phyloP scores from a whole-genome alignment of 345 rosid species.

The Citrus sp. region DNA sequence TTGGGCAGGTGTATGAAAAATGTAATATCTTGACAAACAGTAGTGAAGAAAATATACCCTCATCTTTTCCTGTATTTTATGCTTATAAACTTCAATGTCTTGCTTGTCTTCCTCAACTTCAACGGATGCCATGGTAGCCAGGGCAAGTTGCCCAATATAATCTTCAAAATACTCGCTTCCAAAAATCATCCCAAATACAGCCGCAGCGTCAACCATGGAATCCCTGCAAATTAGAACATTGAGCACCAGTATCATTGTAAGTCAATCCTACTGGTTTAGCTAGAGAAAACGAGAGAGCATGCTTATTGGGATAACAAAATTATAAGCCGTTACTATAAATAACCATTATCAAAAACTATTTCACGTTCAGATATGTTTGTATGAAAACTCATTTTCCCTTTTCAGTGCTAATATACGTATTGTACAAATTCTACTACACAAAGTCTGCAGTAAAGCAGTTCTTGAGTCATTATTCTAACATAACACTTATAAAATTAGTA shows the following conservation, averaged over 20 bases:
- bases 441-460: not conserved
- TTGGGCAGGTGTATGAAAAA: not conserved
- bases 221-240: conserved; percentile 44
- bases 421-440: not conserved
- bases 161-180: conserved; percentile 93
- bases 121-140: conserved; percentile 56
- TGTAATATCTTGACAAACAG: not conserved
- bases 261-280: not conserved
- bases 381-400: not conserved
- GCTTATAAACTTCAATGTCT: conserved; percentile 45
- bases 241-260: not conserved
- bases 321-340: not conserved
- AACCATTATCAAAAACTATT: not conserved
- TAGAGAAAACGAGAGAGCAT: not conserved
- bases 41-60: conserved; percentile 34
- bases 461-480: not conserved
- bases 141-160: conserved; percentile 81
- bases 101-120: conserved; percentile 52
- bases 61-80: conserved; percentile 64
- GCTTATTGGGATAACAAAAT: not conserved
- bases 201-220: conserved; percentile 81
- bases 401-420: not conserved
- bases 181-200: conserved; percentile 91
- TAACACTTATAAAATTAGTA: not conserved
- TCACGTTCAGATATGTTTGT: not conserved